phyloP scores from a whole-genome alignment of 2,329 filamentous ascomycete genomes.

The Trichoderma koningii region DNA sequence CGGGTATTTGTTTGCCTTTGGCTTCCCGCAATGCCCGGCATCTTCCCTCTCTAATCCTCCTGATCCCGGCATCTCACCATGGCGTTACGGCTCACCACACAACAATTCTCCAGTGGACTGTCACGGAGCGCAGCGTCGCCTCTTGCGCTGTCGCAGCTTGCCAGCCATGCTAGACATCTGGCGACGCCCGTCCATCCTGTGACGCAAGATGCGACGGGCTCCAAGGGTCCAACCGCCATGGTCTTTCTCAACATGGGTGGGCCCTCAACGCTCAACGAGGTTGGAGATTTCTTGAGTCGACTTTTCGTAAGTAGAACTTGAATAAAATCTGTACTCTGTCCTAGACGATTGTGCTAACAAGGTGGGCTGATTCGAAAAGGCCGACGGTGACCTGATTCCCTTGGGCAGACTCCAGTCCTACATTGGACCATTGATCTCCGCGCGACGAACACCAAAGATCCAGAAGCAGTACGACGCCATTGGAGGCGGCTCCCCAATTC shows the following conservation, averaged over 20 bases:
- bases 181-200: slow-evolving; percentile 66
- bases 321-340: neutral
- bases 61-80: slow-evolving; percentile 32
- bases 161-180: slow-evolving; percentile 39
- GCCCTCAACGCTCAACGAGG: slow-evolving; percentile 83
- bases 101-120: slow-evolving; percentile 37
- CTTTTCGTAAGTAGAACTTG: slow-evolving; percentile 70
- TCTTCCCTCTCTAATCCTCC: slow-evolving; percentile 7
- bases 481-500: slow-evolving; percentile 95
- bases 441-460: slow-evolving; percentile 90
- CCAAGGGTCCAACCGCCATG: slow-evolving; percentile 88
- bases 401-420: slow-evolving; percentile 89
- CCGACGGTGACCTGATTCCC: slow-evolving; percentile 94
- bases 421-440: slow-evolving; percentile 83
- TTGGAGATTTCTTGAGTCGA: slow-evolving; percentile 84
- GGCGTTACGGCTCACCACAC: slow-evolving; percentile 38
- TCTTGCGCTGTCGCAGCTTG: slow-evolving; percentile 37
- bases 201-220: slow-evolving; percentile 71
- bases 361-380: slow-evolving; percentile 50
- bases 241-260: slow-evolving; percentile 99
- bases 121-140: slow-evolving; percentile 34
- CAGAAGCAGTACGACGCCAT: slow-evolving; percentile 94
- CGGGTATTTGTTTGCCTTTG: neutral
- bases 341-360: neutral
- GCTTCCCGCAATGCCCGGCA: slow-evolving; percentile 3